A percentile compares a stretch with the other conserved stretches of the same genome.
These are phyloP conservation scores for Clonostachys solani DNA, from an alignment of 2,329 filamentous ascomycete genomes.

Conservation along the genomic window DNA sequence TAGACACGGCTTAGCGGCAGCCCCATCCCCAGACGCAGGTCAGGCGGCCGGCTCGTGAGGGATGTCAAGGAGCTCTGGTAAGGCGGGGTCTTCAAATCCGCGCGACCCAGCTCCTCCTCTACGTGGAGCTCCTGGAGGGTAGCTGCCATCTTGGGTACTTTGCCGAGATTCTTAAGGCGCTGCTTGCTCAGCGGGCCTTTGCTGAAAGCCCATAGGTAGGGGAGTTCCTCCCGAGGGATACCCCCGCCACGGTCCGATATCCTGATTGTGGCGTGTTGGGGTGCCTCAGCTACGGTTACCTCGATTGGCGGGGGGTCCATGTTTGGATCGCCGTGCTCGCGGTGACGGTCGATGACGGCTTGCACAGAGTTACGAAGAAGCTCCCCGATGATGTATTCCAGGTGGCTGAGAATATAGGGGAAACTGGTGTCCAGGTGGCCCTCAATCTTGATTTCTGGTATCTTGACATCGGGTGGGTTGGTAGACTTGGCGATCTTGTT, in stretches of 20 bases:
- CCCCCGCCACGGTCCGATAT: conserved; percentile 95
- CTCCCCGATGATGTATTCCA: conserved; percentile 97
- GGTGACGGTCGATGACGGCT: conserved; percentile 75
- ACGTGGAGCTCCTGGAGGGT: conserved; percentile 82
- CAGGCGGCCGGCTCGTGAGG: conserved; percentile 77
- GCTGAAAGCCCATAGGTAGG: conserved; percentile 93
- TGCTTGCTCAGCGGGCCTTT: conserved; percentile 80
- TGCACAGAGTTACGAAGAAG: conserved; percentile 93
- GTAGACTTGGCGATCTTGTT: conserved; percentile 69
- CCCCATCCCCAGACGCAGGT: conserved; percentile 87
- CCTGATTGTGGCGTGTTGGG: conserved; percentile 92
- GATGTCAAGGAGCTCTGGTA: conserved; percentile 67
- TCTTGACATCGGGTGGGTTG: conserved; percentile 64
- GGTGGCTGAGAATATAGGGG: conserved; percentile 91
- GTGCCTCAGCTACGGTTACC: conserved; percentile 89
- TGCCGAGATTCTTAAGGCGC: conserved; percentile 77
- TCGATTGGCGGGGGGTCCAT: conserved; percentile 74
- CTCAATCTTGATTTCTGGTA: conserved; percentile 78
- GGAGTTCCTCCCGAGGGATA: conserved; percentile 77
- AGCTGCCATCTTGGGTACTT: conserved; percentile 87
- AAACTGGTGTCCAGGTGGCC: conserved; percentile 89
- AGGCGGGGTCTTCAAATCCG: conserved; percentile 33
- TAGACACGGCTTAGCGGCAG: conserved; percentile 91
- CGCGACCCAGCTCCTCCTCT: conserved; percentile 32
- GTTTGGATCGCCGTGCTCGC: conserved; percentile 24